These are phyloP conservation scores for Yamadazyma atmosphaerica DNA, from an alignment of 1,139 yeast species.

Conservation along the genomic window DNA sequence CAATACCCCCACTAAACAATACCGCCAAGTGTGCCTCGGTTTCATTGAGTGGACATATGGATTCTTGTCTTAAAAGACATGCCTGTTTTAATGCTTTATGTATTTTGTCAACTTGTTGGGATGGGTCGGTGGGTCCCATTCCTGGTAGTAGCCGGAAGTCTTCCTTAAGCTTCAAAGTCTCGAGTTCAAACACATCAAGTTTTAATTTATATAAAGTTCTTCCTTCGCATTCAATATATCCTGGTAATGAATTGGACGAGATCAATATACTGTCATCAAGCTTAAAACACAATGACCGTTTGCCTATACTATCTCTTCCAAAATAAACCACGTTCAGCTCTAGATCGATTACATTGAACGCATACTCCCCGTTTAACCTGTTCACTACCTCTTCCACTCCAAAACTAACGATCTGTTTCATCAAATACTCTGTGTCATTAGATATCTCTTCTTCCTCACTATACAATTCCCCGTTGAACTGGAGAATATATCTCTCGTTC, in stretches of 20 bases:
- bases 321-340: conserved; percentile 51
- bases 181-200: conserved; percentile 16
- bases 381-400: conserved; percentile 34
- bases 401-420: conserved; percentile 18
- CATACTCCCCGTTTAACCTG: conserved; percentile 78
- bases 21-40: conserved; percentile 52
- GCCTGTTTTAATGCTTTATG: conserved; percentile 11
- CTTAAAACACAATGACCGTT: conserved; percentile 64
- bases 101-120: conserved; percentile 3
- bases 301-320: conserved; percentile 84
- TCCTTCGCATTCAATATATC: conserved; percentile 53
- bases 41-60: conserved; percentile 57
- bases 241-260: conserved; percentile 44
- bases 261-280: conserved; percentile 37
- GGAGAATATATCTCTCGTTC: conserved; percentile 39
- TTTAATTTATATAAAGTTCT: conserved; percentile 44
- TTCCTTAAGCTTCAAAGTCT: background rate
- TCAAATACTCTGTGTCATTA: conserved; percentile 36
- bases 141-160: background rate
- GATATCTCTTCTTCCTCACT: conserved; percentile 46
- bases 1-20: conserved; percentile 91
- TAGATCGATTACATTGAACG: conserved; percentile 54
- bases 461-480: conserved; percentile 89
- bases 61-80: conserved; percentile 43
- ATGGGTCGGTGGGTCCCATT: background rate